Evolutionary conservation across 169 alveolate species (phyloP).

Genomic region (Plasmodium chabaudi): DNA sequence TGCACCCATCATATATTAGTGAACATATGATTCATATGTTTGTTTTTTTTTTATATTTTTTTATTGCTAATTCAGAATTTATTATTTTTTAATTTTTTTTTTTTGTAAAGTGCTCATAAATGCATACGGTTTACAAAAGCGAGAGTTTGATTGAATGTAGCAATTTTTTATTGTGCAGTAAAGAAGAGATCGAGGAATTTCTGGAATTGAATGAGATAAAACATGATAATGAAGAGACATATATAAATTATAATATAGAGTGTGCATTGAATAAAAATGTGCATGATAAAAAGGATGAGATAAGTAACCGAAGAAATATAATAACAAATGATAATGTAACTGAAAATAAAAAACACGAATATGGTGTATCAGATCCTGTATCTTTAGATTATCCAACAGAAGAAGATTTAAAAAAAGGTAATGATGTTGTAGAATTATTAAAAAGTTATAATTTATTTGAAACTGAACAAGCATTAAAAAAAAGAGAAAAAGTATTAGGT

Average conservation of each 20-base stretch:
- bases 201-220: constrained; percentile 45
- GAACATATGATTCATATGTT: neutral
- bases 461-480: constrained; percentile 90
- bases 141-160: constrained; percentile 62
- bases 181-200: constrained; percentile 44
- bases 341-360: constrained; percentile 57
- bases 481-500: constrained; percentile 92
- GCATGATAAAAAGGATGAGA: constrained; percentile 28
- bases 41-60: constrained; percentile 5
- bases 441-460: constrained; percentile 90
- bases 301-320: constrained; percentile 14
- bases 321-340: constrained; percentile 4
- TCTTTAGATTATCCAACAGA: constrained; percentile 85
- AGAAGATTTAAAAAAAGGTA: constrained; percentile 86
- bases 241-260: constrained; percentile 47
- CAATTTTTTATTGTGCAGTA: constrained; percentile 29
- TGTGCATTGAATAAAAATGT: constrained; percentile 36
- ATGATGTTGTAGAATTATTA: constrained; percentile 84
- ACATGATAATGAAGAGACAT: constrained; percentile 57
- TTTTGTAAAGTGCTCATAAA: constrained; percentile 11
- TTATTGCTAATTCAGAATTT: neutral
- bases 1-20: too few relatives aligned
- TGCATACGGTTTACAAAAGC: constrained; percentile 70
- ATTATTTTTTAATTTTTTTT: neutral
- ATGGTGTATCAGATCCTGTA: constrained; percentile 86